A percentile compares a stretch with the other conserved stretches of the same genome.
phyloP scores from a whole-genome alignment of 2,329 filamentous ascomycete genomes.

The Cadophora sp. region DNA sequence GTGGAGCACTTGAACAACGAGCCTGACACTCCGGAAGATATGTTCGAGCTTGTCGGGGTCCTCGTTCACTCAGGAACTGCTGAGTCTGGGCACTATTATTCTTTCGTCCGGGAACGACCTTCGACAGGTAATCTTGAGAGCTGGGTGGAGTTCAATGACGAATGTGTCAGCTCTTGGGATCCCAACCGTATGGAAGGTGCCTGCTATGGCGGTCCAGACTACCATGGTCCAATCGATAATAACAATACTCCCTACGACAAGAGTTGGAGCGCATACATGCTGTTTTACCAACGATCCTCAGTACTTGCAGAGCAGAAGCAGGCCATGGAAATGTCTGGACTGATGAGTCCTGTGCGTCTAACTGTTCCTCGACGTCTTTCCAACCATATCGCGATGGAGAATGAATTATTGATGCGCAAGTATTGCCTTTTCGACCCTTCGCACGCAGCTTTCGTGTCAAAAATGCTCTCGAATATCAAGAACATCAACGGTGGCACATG shows the following conservation, averaged over 20 bases:
- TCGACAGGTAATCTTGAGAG: constrained; percentile 51
- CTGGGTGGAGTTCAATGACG: constrained; percentile 97
- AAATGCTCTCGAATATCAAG: constrained; percentile 64
- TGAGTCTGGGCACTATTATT: constrained; percentile 97
- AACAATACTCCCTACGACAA: constrained; percentile 65
- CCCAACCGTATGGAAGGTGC: constrained; percentile 72
- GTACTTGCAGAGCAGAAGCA: constrained; percentile 63
- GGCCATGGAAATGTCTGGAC: constrained; percentile 48
- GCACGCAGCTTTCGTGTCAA: constrained; percentile 71
- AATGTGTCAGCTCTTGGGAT: constrained; percentile 80
- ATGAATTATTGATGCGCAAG: constrained; percentile 74
- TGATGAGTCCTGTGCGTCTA: constrained; percentile 53
- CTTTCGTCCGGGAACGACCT: constrained; percentile 85
- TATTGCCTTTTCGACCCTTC: constrained; percentile 81
- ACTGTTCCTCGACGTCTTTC: constrained; percentile 53
- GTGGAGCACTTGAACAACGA: constrained; percentile 80
- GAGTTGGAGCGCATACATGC: constrained; percentile 91
- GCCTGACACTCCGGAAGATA: constrained; percentile 65
- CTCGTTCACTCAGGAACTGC: constrained; percentile 93
- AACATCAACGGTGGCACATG: constrained; percentile 56
- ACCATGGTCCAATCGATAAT: constrained; percentile 54
- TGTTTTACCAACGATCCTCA: constrained; percentile 89
- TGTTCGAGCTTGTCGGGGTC: constrained; percentile 94
- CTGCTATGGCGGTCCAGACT: constrained; percentile 80
- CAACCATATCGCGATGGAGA: constrained; percentile 72